Base-by-base conservation (phyloP, 345 rosid species). In the Ceriops tagal region DNA sequence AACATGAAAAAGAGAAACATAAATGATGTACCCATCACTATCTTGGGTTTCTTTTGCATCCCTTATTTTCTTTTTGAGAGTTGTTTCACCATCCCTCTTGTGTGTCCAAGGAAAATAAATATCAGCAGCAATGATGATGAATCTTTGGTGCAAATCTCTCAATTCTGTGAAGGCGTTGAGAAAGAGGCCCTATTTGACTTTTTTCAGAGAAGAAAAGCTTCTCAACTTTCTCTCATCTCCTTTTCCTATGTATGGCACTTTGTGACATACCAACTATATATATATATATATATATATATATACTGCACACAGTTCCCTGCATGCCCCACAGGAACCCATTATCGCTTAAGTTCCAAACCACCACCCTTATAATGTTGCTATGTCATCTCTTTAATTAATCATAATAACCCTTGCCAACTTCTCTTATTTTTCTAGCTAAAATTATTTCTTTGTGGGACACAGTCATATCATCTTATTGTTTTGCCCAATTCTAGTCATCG, bases 111-210 rank as follows among this genome's bases (percentile, higher is more conserved):
- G 43, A 47, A 64, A 71, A 70, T 60, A 70, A 78, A 84, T 71
- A 81, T 83, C 67, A 76, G 68, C 18, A 69, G 88, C 84, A 87
- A 92, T 90, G 96, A 92, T 90, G 92, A 85, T 87, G 84, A 82
- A 90, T 90, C 91, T 92, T 81, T 74, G 86, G 89, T 86, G 93
- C 91, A 88, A 82, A 87, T 92, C 91, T 83, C 74, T 75, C 79
- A 27, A 32, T 58, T 81, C 80, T 83, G 85, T 79, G 78, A 75
- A 72, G 78, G 82, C 80, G 86, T 87, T 87, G 95, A 87, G 81
- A 68, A 73, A 81, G 79, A 79, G 89, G 80, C 81, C 86, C 84
- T 85, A 78, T 86, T 87, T 87, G 87, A 90, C 87, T 71, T 86
- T 90, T 82, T 73, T 31, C 75, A 70, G 68, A 20, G 69, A 64